A percentile compares a stretch with the other conserved stretches of the same genome.
These are phyloP conservation scores for Cubamyces lactineus DNA, from an alignment of 768 basidiomycete species.

Conservation along the genomic window DNA sequence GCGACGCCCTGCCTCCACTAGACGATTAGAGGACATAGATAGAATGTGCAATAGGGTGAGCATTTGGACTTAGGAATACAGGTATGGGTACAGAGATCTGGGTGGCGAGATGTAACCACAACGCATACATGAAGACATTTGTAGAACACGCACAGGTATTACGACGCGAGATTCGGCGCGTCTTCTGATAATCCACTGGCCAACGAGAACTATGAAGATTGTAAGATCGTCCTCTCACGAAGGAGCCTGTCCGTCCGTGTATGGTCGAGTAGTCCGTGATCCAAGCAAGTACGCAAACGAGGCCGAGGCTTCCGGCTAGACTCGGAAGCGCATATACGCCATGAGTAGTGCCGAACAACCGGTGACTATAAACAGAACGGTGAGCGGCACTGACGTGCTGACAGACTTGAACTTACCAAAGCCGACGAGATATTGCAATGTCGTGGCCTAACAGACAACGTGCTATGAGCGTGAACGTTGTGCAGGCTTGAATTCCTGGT, in stretches of 20 bases:
- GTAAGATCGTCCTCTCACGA: slow-evolving; percentile 1
- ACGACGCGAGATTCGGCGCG: slow-evolving; percentile 6
- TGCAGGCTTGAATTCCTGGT: too few species aligned
- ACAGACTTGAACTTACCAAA: slow-evolving; percentile 61
- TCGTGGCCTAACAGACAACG: slow-evolving; percentile 60
- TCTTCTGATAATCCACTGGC: neutral
- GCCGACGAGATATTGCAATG: slow-evolving; percentile 84
- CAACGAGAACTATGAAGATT: slow-evolving; percentile 1
- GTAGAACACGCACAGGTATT: slow-evolving; percentile 17
- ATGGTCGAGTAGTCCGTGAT: neutral
- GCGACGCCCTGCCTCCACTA: slow-evolving; percentile 69
- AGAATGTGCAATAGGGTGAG: too few species aligned
- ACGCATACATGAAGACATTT: neutral
- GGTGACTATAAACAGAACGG: slow-evolving; percentile 57
- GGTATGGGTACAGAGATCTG: slow-evolving; percentile 23
- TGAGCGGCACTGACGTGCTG: neutral
- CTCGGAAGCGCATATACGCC: slow-evolving; percentile 80
- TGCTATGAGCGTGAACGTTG: neutral
- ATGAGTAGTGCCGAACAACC: slow-evolving; percentile 85
- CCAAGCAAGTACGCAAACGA: neutral
- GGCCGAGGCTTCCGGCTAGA: slow-evolving; percentile 29
- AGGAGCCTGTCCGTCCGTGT: slow-evolving; percentile 15
- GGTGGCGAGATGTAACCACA: neutral
- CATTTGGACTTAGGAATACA: slow-evolving; percentile 14
- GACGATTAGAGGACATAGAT: slow-evolving; percentile 45